Evolutionary conservation across 2,329 filamentous ascomycete genomes (phyloP).

Genomic region (Incumbomyces delicatus): DNA sequence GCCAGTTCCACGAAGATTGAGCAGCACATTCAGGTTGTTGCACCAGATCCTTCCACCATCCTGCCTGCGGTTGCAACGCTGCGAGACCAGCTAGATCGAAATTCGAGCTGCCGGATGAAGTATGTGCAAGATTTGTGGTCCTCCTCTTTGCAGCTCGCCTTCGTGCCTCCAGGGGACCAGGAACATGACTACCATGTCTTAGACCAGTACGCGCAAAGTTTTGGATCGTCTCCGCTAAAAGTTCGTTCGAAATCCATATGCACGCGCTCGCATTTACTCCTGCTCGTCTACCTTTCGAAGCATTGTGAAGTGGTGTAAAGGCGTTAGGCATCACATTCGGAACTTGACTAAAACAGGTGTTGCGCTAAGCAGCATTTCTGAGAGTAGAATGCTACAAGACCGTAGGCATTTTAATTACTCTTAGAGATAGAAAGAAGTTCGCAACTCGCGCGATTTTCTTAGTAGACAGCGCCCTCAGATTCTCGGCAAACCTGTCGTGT

Average conservation of each 20-base stretch:
- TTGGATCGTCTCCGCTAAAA: slow-evolving; percentile 28
- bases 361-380: too few relatives aligned
- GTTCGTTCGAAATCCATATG: slow-evolving; percentile 38
- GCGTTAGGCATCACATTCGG: slow-evolving; percentile 19
- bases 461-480: too few relatives aligned
- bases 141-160: slow-evolving; percentile 46
- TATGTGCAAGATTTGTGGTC: slow-evolving; percentile 41
- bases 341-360: neutral
- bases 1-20: slow-evolving; percentile 7
- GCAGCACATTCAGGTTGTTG: neutral
- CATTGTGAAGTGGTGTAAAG: slow-evolving; percentile 13
- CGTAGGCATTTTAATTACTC: too few relatives aligned
- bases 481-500: too few relatives aligned
- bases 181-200: slow-evolving; percentile 51
- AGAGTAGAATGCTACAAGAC: too few relatives aligned
- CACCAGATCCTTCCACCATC: slow-evolving; percentile 16
- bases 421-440: too few relatives aligned
- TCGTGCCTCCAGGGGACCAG: slow-evolving; percentile 53
- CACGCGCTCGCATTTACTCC: slow-evolving; percentile 1
- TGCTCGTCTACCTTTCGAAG: slow-evolving; percentile 8
- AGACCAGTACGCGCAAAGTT: slow-evolving; percentile 41
- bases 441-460: too few relatives aligned
- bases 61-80: slow-evolving; percentile 20
- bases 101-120: slow-evolving; percentile 21
- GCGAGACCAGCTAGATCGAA: slow-evolving; percentile 34